Evolutionary conservation across 306 rosid genomes (phyloP), one percentile per base, ranked within the genome.

Genomic region (Alnus glutinosa): DNA sequence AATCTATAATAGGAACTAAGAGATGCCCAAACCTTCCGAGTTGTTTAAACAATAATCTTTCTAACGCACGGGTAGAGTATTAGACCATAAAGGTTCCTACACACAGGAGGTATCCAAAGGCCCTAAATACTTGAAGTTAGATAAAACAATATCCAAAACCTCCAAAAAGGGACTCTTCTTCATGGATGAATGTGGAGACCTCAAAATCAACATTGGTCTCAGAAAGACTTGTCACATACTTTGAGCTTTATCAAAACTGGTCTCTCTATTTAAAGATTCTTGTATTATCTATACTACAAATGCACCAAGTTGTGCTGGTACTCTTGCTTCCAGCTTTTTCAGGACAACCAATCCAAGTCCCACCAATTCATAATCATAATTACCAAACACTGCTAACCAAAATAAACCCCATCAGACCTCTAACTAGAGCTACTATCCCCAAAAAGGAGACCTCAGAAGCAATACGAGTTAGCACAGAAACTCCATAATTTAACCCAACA

Each of bases 241-340:
- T 64, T 13, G 13, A 64, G 18, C 70, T 64, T 64, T 64, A 36
- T 48, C 23, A 64, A 64, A 2, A 14, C 70, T 64, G 15, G 5
- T 34, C 7, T 16, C 42, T 4, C 44, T 5, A 2, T 63, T 34
- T 36, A 63, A 34, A 63, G 70, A 63, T 63, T 34, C n/a, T 63
- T 36, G 48, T 37, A 7, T 64, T 64, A 37, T 64, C n/a, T 64
- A 23, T 59, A 15, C 36, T 37, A 16, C 71, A 36, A 14, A 14
- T 36, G 71, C 13, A 15, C 72, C 72, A 68, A 68, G 8, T 44
- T 42, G 50, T 44, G 32, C 34, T 18, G 23, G 50, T 42, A 39
- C 50, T 67, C 30, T 67, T 68, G 2, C 72, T 68, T 68, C 72
- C 70, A 64, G 66, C 36, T 16, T 36, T 64, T 37, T 37, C 2